phyloP scores from a whole-genome alignment of 176 grass and related monocot species.

The Saccharum spontaneum region DNA sequence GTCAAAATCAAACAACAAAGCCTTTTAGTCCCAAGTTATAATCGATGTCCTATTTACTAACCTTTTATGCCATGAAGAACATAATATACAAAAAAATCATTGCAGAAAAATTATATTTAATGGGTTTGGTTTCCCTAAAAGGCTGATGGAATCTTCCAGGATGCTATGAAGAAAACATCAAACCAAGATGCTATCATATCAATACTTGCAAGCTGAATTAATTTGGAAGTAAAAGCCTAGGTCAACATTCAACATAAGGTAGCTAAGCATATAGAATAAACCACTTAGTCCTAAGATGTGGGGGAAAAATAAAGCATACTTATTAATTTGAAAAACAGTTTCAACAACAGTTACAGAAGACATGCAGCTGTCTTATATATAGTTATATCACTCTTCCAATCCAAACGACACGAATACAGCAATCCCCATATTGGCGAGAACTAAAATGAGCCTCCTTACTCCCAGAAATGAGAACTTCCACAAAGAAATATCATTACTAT shows the following conservation, averaged over 20 bases:
- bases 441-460: not conserved
- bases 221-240: not conserved
- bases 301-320: not conserved
- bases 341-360: constrained; percentile 3
- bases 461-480: not conserved
- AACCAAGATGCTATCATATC: not conserved
- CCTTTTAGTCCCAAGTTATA: not conserved
- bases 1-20: constrained; percentile 20
- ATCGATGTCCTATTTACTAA: not conserved
- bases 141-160: not conserved
- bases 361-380: not conserved
- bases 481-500: not conserved
- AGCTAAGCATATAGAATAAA: not conserved
- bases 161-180: not conserved
- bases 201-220: not conserved
- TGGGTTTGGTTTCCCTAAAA: constrained; percentile 5
- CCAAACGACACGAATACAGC: not conserved
- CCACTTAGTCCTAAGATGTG: not conserved
- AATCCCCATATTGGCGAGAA: not conserved
- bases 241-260: not conserved
- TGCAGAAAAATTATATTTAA: not conserved
- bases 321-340: not conserved
- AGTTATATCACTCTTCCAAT: not conserved
- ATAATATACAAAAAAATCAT: constrained; percentile 15
- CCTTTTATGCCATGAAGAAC: not conserved